Evolutionary conservation across 805 yeast species (phyloP).

Genomic region (Myxozyma mucilagina): DNA sequence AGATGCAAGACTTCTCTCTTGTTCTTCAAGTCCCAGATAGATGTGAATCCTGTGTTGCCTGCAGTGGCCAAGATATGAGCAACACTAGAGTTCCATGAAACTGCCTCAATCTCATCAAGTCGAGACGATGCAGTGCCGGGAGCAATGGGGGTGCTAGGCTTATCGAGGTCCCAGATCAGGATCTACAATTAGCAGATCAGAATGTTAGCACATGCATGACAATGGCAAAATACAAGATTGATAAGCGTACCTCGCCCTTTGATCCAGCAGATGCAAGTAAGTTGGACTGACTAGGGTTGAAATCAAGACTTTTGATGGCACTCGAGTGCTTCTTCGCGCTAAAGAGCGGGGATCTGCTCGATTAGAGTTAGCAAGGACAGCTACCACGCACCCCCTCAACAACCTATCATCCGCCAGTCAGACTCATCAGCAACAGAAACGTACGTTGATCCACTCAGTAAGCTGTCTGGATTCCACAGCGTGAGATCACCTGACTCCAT

Average conservation of each 20-base stretch:
- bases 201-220: background rate
- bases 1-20: conserved; percentile 86
- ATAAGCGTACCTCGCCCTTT: conserved; percentile 59
- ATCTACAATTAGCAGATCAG: conserved; percentile 42
- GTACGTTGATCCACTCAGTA: conserved; percentile 33
- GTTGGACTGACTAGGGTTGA: conserved; percentile 71
- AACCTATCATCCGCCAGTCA: background rate
- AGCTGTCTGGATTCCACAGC: conserved; percentile 66
- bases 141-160: conserved; percentile 50
- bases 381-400: too few relatives aligned
- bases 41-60: conserved; percentile 78
- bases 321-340: conserved; percentile 52
- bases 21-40: conserved; percentile 91
- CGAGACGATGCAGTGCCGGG: conserved; percentile 84
- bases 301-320: conserved; percentile 69
- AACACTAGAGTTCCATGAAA: conserved; percentile 86
- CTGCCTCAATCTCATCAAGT: conserved; percentile 72
- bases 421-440: background rate
- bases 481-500: conserved; percentile 78
- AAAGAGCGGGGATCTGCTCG: conserved; percentile 1
- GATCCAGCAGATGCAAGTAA: conserved; percentile 83
- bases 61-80: conserved; percentile 89
- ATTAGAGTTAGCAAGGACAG: background rate
- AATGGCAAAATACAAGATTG: background rate
- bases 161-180: conserved; percentile 82